Evolutionary conservation across 2,329 filamentous ascomycete species (phyloP).

Genomic region (Diaporthe caulivora): DNA sequence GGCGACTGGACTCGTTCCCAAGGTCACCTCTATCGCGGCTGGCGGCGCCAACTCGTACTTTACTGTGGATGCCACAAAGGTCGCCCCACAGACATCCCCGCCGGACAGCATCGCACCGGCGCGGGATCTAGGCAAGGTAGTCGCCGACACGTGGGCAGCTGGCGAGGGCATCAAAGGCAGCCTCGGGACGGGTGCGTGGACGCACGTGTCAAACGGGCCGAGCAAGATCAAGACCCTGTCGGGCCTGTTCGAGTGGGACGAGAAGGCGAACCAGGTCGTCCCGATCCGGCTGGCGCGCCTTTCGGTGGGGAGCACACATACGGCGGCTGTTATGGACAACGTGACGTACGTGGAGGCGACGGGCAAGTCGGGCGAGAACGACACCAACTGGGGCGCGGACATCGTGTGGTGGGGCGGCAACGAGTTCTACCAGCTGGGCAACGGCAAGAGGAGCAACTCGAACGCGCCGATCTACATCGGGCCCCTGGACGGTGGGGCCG

Average conservation of each 20-base stretch:
- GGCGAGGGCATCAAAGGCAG: slow-evolving; percentile 87
- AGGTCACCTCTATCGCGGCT: slow-evolving; percentile 83
- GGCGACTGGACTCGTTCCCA: slow-evolving; percentile 71
- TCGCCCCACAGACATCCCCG: slow-evolving; percentile 55
- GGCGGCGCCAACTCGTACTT: slow-evolving; percentile 92
- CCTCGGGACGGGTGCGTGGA: slow-evolving; percentile 89
- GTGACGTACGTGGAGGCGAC: slow-evolving; percentile 74
- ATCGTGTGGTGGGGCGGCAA: slow-evolving; percentile 96
- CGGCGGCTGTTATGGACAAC: slow-evolving; percentile 86
- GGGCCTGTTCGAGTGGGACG: slow-evolving; percentile 88
- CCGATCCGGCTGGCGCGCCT: slow-evolving; percentile 84
- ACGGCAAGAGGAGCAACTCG: slow-evolving; percentile 86
- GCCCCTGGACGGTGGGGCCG: slow-evolving; percentile 73
- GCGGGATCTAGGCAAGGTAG: slow-evolving; percentile 66
- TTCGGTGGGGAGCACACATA: slow-evolving; percentile 84
- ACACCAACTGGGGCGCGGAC: slow-evolving; percentile 90
- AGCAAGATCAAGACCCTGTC: slow-evolving; percentile 87
- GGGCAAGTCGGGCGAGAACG: slow-evolving; percentile 67
- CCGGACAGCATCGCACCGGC: slow-evolving; percentile 54
- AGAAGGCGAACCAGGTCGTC: slow-evolving; percentile 72
- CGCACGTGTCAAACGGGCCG: slow-evolving; percentile 83
- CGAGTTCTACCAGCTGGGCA: slow-evolving; percentile 93
- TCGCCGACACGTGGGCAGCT: slow-evolving; percentile 86
- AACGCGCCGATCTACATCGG: slow-evolving; percentile 82
- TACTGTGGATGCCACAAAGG: slow-evolving; percentile 79